These are phyloP conservation scores for Debaryomyces nepalensis DNA, from an alignment of 1,139 yeast genomes.

Conservation along the genomic window DNA sequence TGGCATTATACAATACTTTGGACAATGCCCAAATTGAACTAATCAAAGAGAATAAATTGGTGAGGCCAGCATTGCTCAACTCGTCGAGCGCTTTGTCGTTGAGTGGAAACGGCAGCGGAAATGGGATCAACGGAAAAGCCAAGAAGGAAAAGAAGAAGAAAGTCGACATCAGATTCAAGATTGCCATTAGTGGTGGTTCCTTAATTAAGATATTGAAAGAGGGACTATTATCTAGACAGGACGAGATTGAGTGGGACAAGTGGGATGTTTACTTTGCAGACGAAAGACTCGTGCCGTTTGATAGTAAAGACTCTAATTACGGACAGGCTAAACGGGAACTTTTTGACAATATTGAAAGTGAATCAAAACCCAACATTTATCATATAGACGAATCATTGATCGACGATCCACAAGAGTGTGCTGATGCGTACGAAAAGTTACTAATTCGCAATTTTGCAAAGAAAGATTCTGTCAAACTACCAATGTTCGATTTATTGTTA, in stretches of 20 bases:
- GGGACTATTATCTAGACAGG: conserved; percentile 71
- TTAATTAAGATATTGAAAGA: conserved; percentile 82
- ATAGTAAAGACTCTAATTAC: conserved; percentile 81
- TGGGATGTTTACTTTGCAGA: conserved; percentile 98
- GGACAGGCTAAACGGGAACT: conserved; percentile 86
- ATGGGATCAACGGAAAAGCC: conserved; percentile 10
- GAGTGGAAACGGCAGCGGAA: conserved; percentile 13
- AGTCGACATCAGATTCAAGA: conserved; percentile 72
- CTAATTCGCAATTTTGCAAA: conserved; percentile 92
- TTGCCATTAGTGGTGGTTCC: conserved; percentile 94
- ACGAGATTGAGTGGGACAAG: conserved; percentile 83
- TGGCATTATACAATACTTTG: conserved; percentile 59
- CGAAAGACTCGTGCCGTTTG: conserved; percentile 91
- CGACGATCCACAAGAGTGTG: conserved; percentile 90
- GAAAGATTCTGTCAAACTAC: conserved; percentile 92
- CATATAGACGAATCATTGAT: conserved; percentile 81
- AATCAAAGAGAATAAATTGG: conserved; percentile 26
- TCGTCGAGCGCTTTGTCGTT: conserved; percentile 18
- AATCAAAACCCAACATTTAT: conserved; percentile 68
- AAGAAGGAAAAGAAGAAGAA: conserved; percentile 45
- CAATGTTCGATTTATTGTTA: conserved; percentile 87
- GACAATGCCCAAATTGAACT: conserved; percentile 39
- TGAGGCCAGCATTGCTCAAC: conserved; percentile 18
- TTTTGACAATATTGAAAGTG: conserved; percentile 65
- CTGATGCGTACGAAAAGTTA: conserved; percentile 87